A percentile compares a stretch with the other conserved stretches of the same genome.
phyloP scores from a whole-genome alignment of 192 early-diverging fungal genomes.

The Coemansia sp. region DNA sequence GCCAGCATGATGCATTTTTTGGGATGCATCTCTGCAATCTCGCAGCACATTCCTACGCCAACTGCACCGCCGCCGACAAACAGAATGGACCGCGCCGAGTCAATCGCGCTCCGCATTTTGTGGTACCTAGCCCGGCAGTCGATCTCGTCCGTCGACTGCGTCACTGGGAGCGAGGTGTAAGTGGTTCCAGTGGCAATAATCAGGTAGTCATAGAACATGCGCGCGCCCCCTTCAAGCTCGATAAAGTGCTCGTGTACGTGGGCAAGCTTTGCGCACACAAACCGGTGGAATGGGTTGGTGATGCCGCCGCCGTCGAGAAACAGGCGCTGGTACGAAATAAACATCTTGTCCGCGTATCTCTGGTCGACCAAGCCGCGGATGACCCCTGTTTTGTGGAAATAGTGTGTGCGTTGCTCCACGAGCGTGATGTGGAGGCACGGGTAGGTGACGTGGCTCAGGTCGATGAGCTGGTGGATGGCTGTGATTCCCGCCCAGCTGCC shows the following conservation, averaged over 20 bases:
- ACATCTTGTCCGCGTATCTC: conserved; percentile 46
- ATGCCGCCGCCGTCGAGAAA: conserved; percentile 22
- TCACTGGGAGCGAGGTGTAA: conserved; percentile 55
- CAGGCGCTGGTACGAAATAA: conserved; percentile 56
- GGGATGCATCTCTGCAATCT: conserved; percentile 54
- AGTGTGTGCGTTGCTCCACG: conserved; percentile 56
- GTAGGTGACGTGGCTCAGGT: conserved; percentile 26
- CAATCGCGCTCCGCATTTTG: conserved; percentile 45
- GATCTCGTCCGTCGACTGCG: conserved; percentile 30
- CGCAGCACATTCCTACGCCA: conserved; percentile 57
- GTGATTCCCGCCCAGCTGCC: conserved; percentile 58
- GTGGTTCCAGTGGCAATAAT: conserved; percentile 64
- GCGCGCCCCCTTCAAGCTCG: conserved; percentile 52
- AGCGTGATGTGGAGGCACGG: conserved; percentile 50
- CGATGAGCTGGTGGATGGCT: conserved; percentile 37
- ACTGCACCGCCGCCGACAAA: conserved; percentile 70
- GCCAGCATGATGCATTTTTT: conserved; percentile 53
- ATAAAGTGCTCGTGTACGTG: conserved; percentile 51
- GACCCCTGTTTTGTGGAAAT: conserved; percentile 57
- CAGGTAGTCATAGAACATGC: conserved; percentile 64
- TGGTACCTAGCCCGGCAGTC: conserved; percentile 37
- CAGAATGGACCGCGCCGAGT: conserved; percentile 51
- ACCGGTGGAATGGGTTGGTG: conserved; percentile 20
- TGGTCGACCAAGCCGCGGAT: conserved; percentile 56
- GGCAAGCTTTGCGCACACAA: conserved; percentile 55